Evolutionary conservation across 225 moss, liverwort and hornwort species (phyloP).

Genomic region (Polytrichum commune): DNA sequence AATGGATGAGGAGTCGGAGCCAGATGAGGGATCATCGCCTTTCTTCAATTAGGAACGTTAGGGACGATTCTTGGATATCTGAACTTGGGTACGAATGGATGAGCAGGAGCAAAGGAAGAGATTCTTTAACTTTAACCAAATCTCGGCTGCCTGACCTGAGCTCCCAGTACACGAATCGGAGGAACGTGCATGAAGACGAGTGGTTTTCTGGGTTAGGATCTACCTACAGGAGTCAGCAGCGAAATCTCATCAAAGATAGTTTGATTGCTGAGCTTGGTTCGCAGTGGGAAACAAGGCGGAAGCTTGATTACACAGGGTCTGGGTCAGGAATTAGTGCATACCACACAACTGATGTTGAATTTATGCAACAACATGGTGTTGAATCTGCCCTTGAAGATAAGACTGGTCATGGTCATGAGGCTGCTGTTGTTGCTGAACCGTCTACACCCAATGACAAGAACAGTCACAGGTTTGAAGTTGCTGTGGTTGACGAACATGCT

Average conservation of each 20-base stretch:
- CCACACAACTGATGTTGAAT: constrained; percentile 1
- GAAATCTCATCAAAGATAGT: not conserved
- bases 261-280: constrained; percentile 4
- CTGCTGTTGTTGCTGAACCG: not conserved
- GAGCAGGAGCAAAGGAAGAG: constrained; percentile 39
- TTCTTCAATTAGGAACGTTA: constrained; percentile 15
- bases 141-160: constrained; percentile 47
- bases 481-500: not conserved
- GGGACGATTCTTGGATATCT: constrained; percentile 50
- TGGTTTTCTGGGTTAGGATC: constrained; percentile 34
- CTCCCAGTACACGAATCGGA: constrained; percentile 34
- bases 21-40: constrained; percentile 26
- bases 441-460: constrained; percentile 7
- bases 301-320: constrained; percentile 28
- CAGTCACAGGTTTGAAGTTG: constrained; percentile 1
- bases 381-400: not conserved
- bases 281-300: constrained; percentile 38
- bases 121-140: constrained; percentile 32
- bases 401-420: constrained; percentile 8
- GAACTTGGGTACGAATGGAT: constrained; percentile 59
- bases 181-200: constrained; percentile 32
- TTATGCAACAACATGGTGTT: too few relatives aligned
- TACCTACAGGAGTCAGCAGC: constrained; percentile 21
- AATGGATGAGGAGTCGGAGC: constrained; percentile 43
- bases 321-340: constrained; percentile 17